Conservation (phyloP, 2,329 filamentous ascomycete species). For the Scleromitrula shiraiana region DNA sequence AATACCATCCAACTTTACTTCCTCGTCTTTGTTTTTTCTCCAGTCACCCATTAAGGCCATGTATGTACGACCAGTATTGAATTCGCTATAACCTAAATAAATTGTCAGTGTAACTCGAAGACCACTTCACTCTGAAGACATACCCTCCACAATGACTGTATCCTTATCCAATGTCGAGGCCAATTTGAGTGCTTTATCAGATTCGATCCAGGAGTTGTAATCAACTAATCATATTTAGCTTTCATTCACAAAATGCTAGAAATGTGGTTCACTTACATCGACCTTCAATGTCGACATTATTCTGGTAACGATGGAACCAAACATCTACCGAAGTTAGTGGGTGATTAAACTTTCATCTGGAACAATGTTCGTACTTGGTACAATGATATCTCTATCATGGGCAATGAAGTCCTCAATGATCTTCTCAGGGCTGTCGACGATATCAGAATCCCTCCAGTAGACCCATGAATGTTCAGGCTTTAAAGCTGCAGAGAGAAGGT, state of each 20-base stretch:
- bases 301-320: conserved; percentile 83
- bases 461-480: conserved; percentile 97
- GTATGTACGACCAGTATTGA: conserved; percentile 80
- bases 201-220: conserved; percentile 98
- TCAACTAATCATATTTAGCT: conserved; percentile 56
- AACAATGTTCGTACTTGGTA: conserved; percentile 66
- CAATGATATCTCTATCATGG: conserved; percentile 85
- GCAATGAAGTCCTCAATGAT: conserved; percentile 94
- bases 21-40: conserved; percentile 83
- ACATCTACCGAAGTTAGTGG: conserved; percentile 55
- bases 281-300: conserved; percentile 83
- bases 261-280: conserved; percentile 59
- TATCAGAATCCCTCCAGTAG: conserved; percentile 97
- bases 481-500: conserved; percentile 72
- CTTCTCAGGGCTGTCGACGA: conserved; percentile 76
- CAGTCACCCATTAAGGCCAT: conserved; percentile 90
- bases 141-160: conserved; percentile 80
- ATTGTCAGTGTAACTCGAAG: conserved; percentile 10
- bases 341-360: neutral
- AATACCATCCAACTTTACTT: conserved; percentile 89
- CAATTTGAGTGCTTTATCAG: conserved; percentile 72
- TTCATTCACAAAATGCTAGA: neutral
- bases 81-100: conserved; percentile 75
- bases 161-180: conserved; percentile 68
- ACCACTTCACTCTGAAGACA: neutral